Evolutionary conservation across 2,329 filamentous ascomycete genomes (phyloP).

Genomic region (Xylariaceae sp.): DNA sequence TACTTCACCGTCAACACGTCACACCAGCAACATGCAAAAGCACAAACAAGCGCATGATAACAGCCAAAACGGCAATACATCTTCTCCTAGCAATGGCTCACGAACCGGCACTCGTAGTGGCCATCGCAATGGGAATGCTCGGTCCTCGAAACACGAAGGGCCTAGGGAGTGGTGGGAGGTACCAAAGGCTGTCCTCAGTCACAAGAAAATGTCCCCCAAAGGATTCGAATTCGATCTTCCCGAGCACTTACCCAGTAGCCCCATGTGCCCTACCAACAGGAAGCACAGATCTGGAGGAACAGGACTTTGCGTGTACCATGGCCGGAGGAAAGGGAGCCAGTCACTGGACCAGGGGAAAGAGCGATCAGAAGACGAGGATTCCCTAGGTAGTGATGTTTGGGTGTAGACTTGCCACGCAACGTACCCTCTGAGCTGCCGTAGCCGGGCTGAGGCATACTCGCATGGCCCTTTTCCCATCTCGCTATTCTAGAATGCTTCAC

Average conservation of each 20-base stretch:
- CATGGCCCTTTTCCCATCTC: too few species aligned
- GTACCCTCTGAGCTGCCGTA: too few species aligned
- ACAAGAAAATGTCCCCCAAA: constrained; percentile 18
- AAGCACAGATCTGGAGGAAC: constrained; percentile 40
- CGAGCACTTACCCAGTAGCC: constrained; percentile 47
- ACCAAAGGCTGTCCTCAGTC: constrained; percentile 14
- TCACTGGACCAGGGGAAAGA: not conserved
- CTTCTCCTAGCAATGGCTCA: not conserved
- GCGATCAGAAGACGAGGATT: not conserved
- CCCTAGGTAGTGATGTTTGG: not conserved
- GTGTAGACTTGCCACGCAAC: not conserved
- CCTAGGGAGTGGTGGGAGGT: constrained; percentile 30
- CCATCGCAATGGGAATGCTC: not conserved
- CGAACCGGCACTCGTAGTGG: too few species aligned
- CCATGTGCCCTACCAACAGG: constrained; percentile 46
- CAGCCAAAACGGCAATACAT: too few species aligned
- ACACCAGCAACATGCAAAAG: constrained; percentile 2
- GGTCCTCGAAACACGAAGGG: constrained; percentile 1
- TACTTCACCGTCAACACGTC: not conserved
- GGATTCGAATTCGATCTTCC: constrained; percentile 46
- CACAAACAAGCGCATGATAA: constrained; percentile 2
- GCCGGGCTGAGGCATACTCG: too few species aligned
- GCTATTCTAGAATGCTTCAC: too few species aligned
- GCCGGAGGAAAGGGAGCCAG: constrained; percentile 26
- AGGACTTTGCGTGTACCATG: constrained; percentile 48